Evolutionary conservation across 306 rosid genomes (phyloP), one percentile per base, ranked within the genome.

Genomic region (Malus fusca): DNA sequence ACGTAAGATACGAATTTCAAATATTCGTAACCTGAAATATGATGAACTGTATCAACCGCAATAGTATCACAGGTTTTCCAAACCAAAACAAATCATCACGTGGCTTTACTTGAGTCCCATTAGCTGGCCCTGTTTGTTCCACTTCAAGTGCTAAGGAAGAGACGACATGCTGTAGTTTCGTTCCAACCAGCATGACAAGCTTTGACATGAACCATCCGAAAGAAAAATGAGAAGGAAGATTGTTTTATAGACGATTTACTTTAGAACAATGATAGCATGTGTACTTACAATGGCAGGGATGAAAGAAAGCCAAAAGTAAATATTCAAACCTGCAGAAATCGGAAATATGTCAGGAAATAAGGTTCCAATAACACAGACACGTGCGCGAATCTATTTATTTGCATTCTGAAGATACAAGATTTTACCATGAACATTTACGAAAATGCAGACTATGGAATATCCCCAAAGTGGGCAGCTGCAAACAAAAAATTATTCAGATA

Each of bases 291-390:
- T 84, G 71, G 90, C 97, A 46, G 98, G 98, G 84, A 95, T 92
- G 80, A 95, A 95, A 73, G 97, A 95, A 79, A 95, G 85, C 98
- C 98, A 95, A 86, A 95, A 90, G 89, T 95, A 95, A 78, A 92
- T 88, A 76, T 95, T 86, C 72, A 90, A 79, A 76, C 98, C 98
- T 92, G 89, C 73, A 85, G 71, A 22, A 79, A 83, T 75, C 68
- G 43, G 23, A 62, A 82, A 81, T 15, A 61, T 58, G 52, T 64
- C 26, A 79, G 72, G 59, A 87, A 81, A 65, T 78, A 75, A 25
- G 77, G 51, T 64, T 37, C 23, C 52, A 66, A n/a, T 51, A 51
- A 42, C 25, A 12, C 2, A 25, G 4, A 70, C 6, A 12, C 14
- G 6, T 9, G 12, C 2, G 12, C 44, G 6, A 12, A 2, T n/a